Base-by-base conservation (phyloP, 768 basidiomycete species). In the Lentinula edodes region DNA sequence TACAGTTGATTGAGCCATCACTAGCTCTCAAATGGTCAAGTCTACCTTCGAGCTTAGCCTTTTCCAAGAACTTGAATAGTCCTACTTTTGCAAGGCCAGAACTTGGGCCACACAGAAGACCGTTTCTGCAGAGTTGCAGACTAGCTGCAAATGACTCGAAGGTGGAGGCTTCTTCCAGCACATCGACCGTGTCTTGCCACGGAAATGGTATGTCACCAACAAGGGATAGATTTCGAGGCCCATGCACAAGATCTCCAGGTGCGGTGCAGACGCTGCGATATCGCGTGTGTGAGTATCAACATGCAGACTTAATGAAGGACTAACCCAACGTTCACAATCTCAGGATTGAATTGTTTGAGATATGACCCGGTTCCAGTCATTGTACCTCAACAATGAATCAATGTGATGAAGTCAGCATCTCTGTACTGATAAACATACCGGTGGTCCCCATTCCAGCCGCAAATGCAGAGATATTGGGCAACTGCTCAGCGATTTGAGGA, bases 331-430 rank as follows among this genome's bases (percentile, higher is more conserved):
- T 66, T 60, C 1, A 61, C 52, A 15, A 70, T 56, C 2, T 64
- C 64, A 15, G 69, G 66, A 36, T 62, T 66, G 20, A 63, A 63
- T 6, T 61, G 61, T 58, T 70, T 68, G 51, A 70, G 63, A 56
- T 68, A 70, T 1, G 65, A 63, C 35, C 69, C 65, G 4, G 66
- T 67, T 0, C 69, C 67, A 2, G 67, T 70, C 67, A 70, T 70
- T 9, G 69, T 70, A 6, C 69, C 69, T 70, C 52, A n/a, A 39
- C 10, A 36, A 16, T 20, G 46, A 28, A 20, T 62, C 35, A 48
- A 41, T 34, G 16, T 16, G 45, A 48, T 48, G 28, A 28, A 28
- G 3, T 42, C 18, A 13, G 12, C 36, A 18, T 43, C 23, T 38
- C 6, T 50, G 16, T 10, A 5, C 6, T 13, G 8, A 9, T 5